Evolutionary conservation across 305 asterid species (phyloP).

Genomic region (Fraxinus nigra): DNA sequence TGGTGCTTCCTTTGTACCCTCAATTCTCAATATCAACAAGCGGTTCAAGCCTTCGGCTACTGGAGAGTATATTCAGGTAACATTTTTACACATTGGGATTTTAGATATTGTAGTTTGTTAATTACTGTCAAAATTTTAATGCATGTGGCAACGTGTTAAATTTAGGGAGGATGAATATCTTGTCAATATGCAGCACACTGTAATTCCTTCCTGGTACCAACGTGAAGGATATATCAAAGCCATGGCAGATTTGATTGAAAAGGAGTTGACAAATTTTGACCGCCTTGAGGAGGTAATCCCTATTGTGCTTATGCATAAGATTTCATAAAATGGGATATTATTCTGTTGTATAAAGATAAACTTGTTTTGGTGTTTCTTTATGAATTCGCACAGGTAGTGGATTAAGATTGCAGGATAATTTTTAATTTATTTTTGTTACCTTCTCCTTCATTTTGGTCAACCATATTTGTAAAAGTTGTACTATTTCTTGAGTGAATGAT

Average conservation of each 20-base stretch:
- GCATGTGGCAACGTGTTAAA: conserved; percentile 26
- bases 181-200: conserved; percentile 98
- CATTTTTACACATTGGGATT: conserved; percentile 19
- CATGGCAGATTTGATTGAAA: conserved; percentile 86
- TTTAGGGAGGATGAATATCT: conserved; percentile 95
- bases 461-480: background rate
- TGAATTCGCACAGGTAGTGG: background rate
- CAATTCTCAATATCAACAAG: conserved; percentile 99
- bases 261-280: conserved; percentile 82
- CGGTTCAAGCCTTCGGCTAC: conserved; percentile 95
- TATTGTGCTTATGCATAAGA: conserved; percentile 8
- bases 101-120: conserved; percentile 13
- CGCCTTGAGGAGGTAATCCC: conserved; percentile 65
- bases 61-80: conserved; percentile 93
- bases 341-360: conserved; percentile 17
- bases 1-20: conserved; percentile 97
- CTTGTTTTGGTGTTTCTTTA: background rate
- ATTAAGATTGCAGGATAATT: background rate
- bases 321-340: background rate
- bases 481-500: background rate
- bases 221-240: conserved; percentile 97
- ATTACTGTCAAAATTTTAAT: conserved; percentile 17
- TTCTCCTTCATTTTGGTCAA: conserved; percentile 14
- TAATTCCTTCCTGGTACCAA: conserved; percentile 99
- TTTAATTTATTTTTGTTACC: background rate